Evolutionary conservation across 768 basidiomycete genomes (phyloP), one percentile per base, ranked within the genome.

Genomic region (Mycena rosella): DNA sequence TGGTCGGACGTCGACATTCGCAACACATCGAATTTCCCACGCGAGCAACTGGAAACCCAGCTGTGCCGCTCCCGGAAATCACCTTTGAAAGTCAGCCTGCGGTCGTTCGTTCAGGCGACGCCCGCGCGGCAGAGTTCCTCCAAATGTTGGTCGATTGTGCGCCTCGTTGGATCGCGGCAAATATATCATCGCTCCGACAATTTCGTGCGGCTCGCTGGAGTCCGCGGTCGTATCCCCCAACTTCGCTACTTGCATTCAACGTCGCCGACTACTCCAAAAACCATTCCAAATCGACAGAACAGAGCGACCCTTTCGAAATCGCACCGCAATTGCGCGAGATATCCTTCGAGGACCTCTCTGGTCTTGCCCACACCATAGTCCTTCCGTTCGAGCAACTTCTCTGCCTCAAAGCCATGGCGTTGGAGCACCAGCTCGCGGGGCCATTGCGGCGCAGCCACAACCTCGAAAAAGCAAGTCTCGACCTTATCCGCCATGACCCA

Each of bases 1-100:
- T 67, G 66, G 66, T 20, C 48, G n/a, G 60, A 67, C 22, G 57
- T 67, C 24, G 7, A 51, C 1, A 57, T 67, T 32, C 26, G 45
- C 22, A 0, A 24, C 0, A 7, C 53, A 0, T 3, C 15, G 1
- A 40, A n/a, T 7, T 57, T 40, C 24, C 26, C 66, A 6, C 10
- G 36, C 20, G 54, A 44, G 17, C 49, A 24, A 24, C 55, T 67
- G 14, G 49, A 52, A 29, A 62, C 66, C 13, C 66, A 30, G 1
- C 60, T 67, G 5, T 2, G 45, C 15, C 66, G 66, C 2, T 44
- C 55, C 0, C 30, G 40, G 14, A 62, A 67, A 32, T 26, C 30
- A 3, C 60, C 55, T 5, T 53, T 67, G 29, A 67, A 53, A 27
- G 40, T 67, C 10, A 9, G 34, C 0, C 24, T 61, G 34, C 57